These are phyloP conservation scores for Leccinum rimulosum DNA, from an alignment of 768 basidiomycete genomes.

Conservation along the genomic window DNA sequence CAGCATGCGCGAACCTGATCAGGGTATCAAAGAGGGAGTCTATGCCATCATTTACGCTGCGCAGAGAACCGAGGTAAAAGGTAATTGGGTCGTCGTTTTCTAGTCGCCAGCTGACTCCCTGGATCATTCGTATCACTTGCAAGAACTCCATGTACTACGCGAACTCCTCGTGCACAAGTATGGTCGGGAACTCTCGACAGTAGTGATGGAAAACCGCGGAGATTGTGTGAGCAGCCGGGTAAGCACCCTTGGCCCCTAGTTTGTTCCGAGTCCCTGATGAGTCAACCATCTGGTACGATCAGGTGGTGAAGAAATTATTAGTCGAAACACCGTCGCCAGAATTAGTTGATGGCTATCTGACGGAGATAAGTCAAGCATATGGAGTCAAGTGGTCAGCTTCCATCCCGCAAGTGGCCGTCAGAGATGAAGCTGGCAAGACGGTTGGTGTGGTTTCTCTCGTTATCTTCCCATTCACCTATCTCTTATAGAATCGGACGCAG, in stretches of 20 bases:
- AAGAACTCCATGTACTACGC: constrained; percentile 86
- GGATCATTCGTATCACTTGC: neutral
- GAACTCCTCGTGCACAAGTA: constrained; percentile 97
- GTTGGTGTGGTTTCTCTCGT: constrained; percentile 30
- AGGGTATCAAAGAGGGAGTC: constrained; percentile 82
- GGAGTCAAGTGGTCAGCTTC: constrained; percentile 64
- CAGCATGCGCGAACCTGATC: constrained; percentile 83
- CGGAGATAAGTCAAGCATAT: constrained; percentile 89
- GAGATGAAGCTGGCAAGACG: constrained; percentile 36
- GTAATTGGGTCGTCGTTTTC: constrained; percentile 32
- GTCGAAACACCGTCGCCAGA: constrained; percentile 66
- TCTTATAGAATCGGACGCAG: constrained; percentile 9
- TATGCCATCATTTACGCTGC: constrained; percentile 89
- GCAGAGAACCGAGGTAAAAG: constrained; percentile 88
- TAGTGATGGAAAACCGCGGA: constrained; percentile 84
- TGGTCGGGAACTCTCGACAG: constrained; percentile 83
- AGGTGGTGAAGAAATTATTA: constrained; percentile 76
- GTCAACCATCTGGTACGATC: constrained; percentile 3
- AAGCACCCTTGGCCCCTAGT: constrained; percentile 26
- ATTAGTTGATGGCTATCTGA: constrained; percentile 84
- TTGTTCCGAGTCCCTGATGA: neutral
- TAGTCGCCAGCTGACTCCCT: constrained; percentile 2
- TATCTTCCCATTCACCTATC: constrained; percentile 3
- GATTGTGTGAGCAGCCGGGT: constrained; percentile 82
- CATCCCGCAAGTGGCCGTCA: constrained; percentile 22